Evolutionary conservation across 768 basidiomycete species (phyloP).

Genomic region (Tulasnella sp.): DNA sequence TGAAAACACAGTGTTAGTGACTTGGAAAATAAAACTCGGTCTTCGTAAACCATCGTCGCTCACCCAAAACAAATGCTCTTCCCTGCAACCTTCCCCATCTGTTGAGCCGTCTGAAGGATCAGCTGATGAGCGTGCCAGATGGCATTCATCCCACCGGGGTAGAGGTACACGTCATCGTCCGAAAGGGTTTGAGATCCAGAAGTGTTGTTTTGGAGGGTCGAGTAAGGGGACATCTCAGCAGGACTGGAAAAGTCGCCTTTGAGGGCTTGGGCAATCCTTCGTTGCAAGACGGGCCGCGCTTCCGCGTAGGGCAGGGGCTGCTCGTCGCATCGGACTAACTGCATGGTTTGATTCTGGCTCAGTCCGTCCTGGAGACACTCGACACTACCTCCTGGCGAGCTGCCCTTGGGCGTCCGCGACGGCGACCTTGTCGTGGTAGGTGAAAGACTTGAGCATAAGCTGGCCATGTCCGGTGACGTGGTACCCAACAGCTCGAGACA

Average conservation of each 20-base stretch:
- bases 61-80: slow-evolving; percentile 96
- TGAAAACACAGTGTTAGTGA: neutral
- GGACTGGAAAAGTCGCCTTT: slow-evolving; percentile 50
- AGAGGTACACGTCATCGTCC: slow-evolving; percentile 87
- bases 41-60: slow-evolving; percentile 41
- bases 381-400: neutral
- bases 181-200: slow-evolving; percentile 64
- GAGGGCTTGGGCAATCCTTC: slow-evolving; percentile 83
- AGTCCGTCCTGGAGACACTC: slow-evolving; percentile 45
- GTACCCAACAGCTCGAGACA: slow-evolving; percentile 66
- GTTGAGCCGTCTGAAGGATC: slow-evolving; percentile 45
- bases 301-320: slow-evolving; percentile 80
- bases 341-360: slow-evolving; percentile 61
- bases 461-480: neutral
- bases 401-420: neutral
- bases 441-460: neutral
- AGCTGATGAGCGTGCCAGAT: slow-evolving; percentile 89
- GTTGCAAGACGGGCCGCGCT: slow-evolving; percentile 79
- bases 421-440: neutral
- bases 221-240: slow-evolving; percentile 33
- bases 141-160: slow-evolving; percentile 84
- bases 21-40: neutral
- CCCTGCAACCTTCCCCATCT: slow-evolving; percentile 42
- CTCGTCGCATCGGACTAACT: slow-evolving; percentile 92
- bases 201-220: slow-evolving; percentile 55